These are phyloP conservation scores for Jimgerdemannia lactiflua DNA, from an alignment of 192 early-diverging fungal species.

Conservation along the genomic window DNA sequence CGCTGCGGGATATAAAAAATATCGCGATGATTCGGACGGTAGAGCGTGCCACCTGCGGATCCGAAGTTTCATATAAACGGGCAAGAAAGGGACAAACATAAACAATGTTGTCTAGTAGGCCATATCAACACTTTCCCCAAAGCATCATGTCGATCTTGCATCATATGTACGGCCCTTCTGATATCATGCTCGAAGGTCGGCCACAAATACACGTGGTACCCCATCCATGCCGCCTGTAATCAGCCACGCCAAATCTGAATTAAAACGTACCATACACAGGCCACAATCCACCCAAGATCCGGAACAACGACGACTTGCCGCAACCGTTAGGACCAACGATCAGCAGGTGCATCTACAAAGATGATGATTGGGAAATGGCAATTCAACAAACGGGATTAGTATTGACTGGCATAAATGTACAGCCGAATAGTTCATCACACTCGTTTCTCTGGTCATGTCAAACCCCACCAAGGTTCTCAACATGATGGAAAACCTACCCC, in stretches of 20 bases:
- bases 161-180: too few relatives aligned
- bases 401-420: too few relatives aligned
- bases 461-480: not conserved
- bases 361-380: constrained; percentile 54
- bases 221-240: too few relatives aligned
- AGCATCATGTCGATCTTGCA: not conserved
- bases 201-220: too few relatives aligned
- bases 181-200: too few relatives aligned
- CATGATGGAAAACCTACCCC: constrained; percentile 40
- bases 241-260: not conserved
- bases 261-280: constrained; percentile 75
- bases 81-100: not conserved
- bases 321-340: constrained; percentile 96
- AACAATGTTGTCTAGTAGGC: not conserved
- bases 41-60: constrained; percentile 59
- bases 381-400: not conserved
- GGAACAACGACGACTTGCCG: constrained; percentile 93
- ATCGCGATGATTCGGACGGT: constrained; percentile 73
- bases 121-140: not conserved
- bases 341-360: constrained; percentile 84
- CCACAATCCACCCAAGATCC: constrained; percentile 96
- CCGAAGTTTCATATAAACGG: not conserved
- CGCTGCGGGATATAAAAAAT: constrained; percentile 99
- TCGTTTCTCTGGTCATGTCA: not conserved
- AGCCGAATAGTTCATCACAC: too few relatives aligned